phyloP scores from a whole-genome alignment of 306 rosid genomes.

The Dalbergia oliveri region DNA sequence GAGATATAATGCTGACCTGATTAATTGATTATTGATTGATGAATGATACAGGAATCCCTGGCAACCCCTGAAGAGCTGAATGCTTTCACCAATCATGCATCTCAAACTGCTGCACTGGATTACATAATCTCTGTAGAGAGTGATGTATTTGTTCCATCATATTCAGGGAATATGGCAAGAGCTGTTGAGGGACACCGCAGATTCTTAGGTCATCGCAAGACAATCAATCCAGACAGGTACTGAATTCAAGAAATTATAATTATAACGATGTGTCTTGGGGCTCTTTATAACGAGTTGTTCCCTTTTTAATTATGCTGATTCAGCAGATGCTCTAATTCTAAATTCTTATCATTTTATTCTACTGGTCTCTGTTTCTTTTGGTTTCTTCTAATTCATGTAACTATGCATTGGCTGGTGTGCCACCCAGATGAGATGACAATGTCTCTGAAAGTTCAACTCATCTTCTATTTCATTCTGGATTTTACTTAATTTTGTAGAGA shows the following conservation, averaged over 20 bases:
- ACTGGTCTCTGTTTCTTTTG: conserved; percentile 14
- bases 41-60: conserved; percentile 80
- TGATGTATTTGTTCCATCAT: conserved; percentile 84
- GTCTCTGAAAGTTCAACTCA: conserved; percentile 1
- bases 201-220: conserved; percentile 88
- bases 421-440: neutral
- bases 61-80: conserved; percentile 78
- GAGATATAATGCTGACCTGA: conserved; percentile 42
- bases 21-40: conserved; percentile 44
- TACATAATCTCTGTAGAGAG: conserved; percentile 90
- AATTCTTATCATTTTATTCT: conserved; percentile 9
- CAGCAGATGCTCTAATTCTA: neutral
- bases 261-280: conserved; percentile 6
- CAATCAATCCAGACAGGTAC: conserved; percentile 88
- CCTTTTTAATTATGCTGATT: conserved; percentile 10
- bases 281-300: neutral
- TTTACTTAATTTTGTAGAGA: conserved; percentile 10
- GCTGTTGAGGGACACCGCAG: conserved; percentile 98
- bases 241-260: conserved; percentile 28
- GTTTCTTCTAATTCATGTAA: conserved; percentile 20
- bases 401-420: neutral
- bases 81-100: conserved; percentile 81
- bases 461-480: conserved; percentile 29
- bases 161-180: conserved; percentile 97
- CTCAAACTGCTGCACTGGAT: conserved; percentile 94